Conservation (phyloP, 23 red algal genomes). For the Gracilaria caudata region DNA sequence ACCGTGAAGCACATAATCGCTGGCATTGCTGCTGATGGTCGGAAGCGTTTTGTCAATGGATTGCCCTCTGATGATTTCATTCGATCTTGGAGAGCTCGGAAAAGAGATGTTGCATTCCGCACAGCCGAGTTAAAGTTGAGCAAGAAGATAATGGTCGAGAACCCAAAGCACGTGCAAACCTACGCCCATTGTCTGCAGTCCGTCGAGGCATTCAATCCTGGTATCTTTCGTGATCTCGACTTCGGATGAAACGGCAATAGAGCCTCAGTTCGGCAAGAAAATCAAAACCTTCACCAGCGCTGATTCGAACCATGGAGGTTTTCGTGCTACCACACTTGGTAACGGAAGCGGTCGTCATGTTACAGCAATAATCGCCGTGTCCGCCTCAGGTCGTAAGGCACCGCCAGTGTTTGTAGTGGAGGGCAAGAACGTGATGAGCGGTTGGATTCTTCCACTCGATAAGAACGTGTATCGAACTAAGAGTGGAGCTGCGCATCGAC, state of each 20-base stretch:
- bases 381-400: not conserved
- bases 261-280: not conserved
- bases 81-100: not conserved
- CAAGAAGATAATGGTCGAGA: not conserved
- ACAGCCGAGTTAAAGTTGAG: not conserved
- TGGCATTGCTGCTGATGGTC: not conserved
- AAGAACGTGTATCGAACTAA: not conserved
- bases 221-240: not conserved
- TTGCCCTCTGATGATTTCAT: constrained; percentile 3
- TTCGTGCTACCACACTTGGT: not conserved
- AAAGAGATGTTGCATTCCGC: not conserved
- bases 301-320: not conserved
- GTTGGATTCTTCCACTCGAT: not conserved
- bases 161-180: not conserved
- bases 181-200: not conserved
- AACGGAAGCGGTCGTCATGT: not conserved
- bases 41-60: not conserved
- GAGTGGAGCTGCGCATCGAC: no score
- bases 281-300: not conserved
- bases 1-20: constrained; percentile 10
- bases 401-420: constrained; percentile 17
- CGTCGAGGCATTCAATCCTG: no score
- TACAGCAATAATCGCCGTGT: constrained; percentile 8
- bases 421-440: not conserved
- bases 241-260: constrained; percentile 20